phyloP scores from a whole-genome alignment of 352 stramenopile species.

The Thalassiosira sp. region DNA sequence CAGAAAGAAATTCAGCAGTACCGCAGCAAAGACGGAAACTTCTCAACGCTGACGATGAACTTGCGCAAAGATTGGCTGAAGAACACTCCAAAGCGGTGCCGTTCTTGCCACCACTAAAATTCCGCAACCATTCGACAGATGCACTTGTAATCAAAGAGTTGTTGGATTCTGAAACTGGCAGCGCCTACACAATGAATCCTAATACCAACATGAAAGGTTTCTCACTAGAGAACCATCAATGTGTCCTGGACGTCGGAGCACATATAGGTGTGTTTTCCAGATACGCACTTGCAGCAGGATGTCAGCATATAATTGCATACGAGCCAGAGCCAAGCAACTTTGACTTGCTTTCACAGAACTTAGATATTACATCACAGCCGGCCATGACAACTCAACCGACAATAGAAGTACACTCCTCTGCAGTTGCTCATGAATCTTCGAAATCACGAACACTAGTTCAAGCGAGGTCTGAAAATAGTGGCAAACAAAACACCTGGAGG shows the following conservation, averaged over 20 bases:
- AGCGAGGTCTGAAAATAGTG: conserved; percentile 50
- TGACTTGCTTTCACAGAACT: conserved; percentile 46
- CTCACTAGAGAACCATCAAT: conserved; percentile 42
- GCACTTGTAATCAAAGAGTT: conserved; percentile 59
- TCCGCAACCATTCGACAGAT: conserved; percentile 58
- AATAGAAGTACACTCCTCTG: conserved; percentile 45
- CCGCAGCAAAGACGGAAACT: background rate
- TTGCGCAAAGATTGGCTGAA: conserved; percentile 25
- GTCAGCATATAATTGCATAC: conserved; percentile 51
- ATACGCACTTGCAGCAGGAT: conserved; percentile 45
- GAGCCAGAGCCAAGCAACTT: conserved; percentile 67
- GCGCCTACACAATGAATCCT: conserved; percentile 32
- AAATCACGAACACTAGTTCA: conserved; percentile 41
- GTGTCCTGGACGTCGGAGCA: conserved; percentile 57
- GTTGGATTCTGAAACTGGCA: conserved; percentile 42
- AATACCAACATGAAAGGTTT: conserved; percentile 36
- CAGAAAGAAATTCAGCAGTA: background rate
- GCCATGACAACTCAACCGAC: background rate
- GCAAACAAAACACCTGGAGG: conserved; percentile 62
- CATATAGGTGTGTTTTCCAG: conserved; percentile 66
- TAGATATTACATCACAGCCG: conserved; percentile 7
- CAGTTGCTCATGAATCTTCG: conserved; percentile 28
- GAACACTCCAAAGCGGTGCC: conserved; percentile 32
- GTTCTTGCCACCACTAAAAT: conserved; percentile 39
- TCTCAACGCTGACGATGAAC: conserved; percentile 30